Conservation (phyloP, 2,329 filamentous ascomycete genomes). For the Coniochaeta ligniaria region DNA sequence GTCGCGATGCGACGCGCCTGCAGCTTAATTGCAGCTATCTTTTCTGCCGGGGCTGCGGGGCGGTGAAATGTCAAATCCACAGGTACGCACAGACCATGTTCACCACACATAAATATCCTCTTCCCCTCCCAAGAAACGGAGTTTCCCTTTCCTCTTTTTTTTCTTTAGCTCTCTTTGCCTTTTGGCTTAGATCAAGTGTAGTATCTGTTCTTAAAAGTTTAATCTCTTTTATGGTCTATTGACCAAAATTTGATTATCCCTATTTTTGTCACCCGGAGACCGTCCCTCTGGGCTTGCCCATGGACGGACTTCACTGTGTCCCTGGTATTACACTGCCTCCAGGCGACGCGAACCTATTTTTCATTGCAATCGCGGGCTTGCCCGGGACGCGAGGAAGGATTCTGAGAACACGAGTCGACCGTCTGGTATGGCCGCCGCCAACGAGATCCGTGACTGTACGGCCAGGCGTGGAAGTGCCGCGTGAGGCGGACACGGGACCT, state of each 20-base stretch:
- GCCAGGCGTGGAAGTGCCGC: no score
- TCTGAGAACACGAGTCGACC: no score
- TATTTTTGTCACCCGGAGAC: conserved; percentile 59
- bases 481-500: no score
- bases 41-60: neutral
- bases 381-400: conserved; percentile 51
- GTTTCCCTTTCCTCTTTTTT: conserved; percentile 37
- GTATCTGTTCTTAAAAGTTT: conserved; percentile 97
- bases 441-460: neutral
- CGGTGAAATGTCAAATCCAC: neutral
- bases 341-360: conserved; percentile 62
- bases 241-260: conserved; percentile 69
- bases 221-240: conserved; percentile 81
- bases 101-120: conserved; percentile 13
- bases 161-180: conserved; percentile 47
- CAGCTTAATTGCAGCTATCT: neutral
- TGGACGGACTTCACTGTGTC: conserved; percentile 58
- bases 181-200: conserved; percentile 88
- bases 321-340: conserved; percentile 69
- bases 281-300: conserved; percentile 67
- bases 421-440: no score
- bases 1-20: neutral
- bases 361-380: conserved; percentile 50
- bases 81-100: neutral
- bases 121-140: conserved; percentile 4